phyloP scores from a whole-genome alignment of 148 eudicot species.

The Vaccinium darrowii region DNA sequence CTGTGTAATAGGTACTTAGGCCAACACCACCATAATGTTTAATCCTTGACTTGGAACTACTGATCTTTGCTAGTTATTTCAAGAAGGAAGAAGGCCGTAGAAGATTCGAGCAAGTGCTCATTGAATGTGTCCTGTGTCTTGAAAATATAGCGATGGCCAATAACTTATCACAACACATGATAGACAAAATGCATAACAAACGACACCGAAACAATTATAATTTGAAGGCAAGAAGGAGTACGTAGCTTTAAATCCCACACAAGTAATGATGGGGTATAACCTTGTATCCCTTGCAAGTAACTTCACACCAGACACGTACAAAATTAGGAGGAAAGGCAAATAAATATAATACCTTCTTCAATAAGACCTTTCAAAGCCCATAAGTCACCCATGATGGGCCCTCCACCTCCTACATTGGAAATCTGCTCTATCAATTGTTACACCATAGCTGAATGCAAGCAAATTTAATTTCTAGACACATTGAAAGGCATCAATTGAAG shows the following conservation, averaged over 20 bases:
- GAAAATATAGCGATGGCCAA: not conserved
- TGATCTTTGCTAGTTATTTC: not conserved
- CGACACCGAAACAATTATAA: not conserved
- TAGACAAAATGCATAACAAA: not conserved
- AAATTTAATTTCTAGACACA: not conserved
- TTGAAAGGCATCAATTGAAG: not conserved
- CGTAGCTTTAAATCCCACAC: not conserved
- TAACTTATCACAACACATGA: not conserved
- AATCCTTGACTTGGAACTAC: not conserved
- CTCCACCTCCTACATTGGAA: constrained; percentile 69
- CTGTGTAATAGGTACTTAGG: not conserved
- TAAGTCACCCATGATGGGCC: constrained; percentile 94
- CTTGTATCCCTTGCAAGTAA: not conserved
- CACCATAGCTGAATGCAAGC: not conserved
- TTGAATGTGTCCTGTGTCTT: not conserved
- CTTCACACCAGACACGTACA: not conserved
- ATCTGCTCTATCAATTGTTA: constrained; percentile 1
- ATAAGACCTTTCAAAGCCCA: constrained; percentile 97
- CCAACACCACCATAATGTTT: not conserved
- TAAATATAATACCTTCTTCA: constrained; percentile 65
- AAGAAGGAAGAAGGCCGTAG: not conserved
- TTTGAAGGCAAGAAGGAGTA: not conserved
- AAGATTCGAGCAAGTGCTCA: not conserved
- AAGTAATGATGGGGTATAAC: not conserved
- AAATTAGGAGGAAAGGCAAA: not conserved